phyloP scores from a whole-genome alignment of 768 basidiomycete species.

The Serendipita sp. region DNA sequence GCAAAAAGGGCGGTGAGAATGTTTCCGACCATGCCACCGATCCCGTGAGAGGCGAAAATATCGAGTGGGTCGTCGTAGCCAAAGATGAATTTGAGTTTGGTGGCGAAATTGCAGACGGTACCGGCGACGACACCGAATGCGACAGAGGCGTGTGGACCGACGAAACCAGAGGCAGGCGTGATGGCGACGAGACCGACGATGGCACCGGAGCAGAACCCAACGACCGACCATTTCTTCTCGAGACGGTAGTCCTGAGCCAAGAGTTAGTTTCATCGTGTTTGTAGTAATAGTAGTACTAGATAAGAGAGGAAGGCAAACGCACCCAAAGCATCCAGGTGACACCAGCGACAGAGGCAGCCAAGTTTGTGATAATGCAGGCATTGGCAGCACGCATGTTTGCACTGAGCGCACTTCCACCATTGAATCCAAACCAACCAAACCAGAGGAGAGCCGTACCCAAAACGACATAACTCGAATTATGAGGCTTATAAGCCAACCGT shows the following conservation, averaged over 20 bases:
- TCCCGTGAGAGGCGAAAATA: constrained; percentile 75
- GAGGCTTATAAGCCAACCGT: constrained; percentile 81
- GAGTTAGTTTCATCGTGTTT: constrained; percentile 8
- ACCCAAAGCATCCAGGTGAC: constrained; percentile 88
- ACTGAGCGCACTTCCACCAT: constrained; percentile 79
- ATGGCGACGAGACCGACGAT: constrained; percentile 83
- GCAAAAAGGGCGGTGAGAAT: constrained; percentile 75
- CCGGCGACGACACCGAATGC: constrained; percentile 75
- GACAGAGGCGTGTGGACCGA: constrained; percentile 68
- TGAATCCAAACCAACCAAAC: constrained; percentile 92
- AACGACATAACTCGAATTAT: constrained; percentile 84
- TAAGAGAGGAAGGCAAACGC: constrained; percentile 11
- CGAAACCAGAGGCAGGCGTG: constrained; percentile 70
- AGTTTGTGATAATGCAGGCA: constrained; percentile 86
- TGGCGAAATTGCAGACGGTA: constrained; percentile 85
- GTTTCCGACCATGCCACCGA: constrained; percentile 71
- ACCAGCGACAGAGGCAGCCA: constrained; percentile 79
- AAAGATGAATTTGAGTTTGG: constrained; percentile 74
- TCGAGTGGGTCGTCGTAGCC: constrained; percentile 69
- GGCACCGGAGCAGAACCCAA: constrained; percentile 92
- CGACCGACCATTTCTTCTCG: constrained; percentile 83
- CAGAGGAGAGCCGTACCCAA: constrained; percentile 89
- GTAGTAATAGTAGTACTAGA: too few relatives aligned
- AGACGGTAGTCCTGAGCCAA: constrained; percentile 56
- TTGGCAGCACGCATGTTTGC: constrained; percentile 78